Evolutionary conservation across 2,329 filamentous ascomycete species (phyloP).

Genomic region (Canariomyces notabilis): DNA sequence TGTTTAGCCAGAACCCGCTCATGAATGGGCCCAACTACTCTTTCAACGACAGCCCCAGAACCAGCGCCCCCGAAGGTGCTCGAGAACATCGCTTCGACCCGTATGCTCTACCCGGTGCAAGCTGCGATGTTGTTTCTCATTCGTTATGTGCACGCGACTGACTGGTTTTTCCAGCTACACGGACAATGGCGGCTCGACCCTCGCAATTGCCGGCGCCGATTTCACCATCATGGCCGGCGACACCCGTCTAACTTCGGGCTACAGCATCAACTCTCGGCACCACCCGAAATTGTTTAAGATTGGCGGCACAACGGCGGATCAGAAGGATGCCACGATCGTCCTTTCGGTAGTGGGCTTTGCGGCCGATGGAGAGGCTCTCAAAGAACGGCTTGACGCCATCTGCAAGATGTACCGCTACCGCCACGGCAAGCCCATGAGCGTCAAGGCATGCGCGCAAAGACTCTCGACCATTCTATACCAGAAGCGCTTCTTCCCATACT

Average conservation of each 20-base stretch:
- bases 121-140: too few species aligned
- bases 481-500: slow-evolving; percentile 99
- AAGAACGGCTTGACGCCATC: slow-evolving; percentile 87
- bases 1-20: slow-evolving; percentile 66
- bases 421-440: slow-evolving; percentile 92
- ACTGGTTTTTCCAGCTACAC: slow-evolving; percentile 63
- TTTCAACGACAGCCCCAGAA: slow-evolving; percentile 56
- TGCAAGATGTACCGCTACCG: slow-evolving; percentile 99
- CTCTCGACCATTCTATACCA: slow-evolving; percentile 92
- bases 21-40: slow-evolving; percentile 67
- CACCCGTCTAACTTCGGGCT: slow-evolving; percentile 90
- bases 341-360: slow-evolving; percentile 94
- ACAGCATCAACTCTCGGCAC: slow-evolving; percentile 98
- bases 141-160: not conserved
- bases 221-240: slow-evolving; percentile 97
- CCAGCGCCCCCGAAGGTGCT: slow-evolving; percentile 46
- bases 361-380: slow-evolving; percentile 87
- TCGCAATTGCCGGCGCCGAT: slow-evolving; percentile 88
- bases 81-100: slow-evolving; percentile 86
- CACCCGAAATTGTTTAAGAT: slow-evolving; percentile 96
- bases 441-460: slow-evolving; percentile 90
- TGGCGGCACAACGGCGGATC: slow-evolving; percentile 80
- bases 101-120: slow-evolving; percentile 55
- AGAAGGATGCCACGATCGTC: slow-evolving; percentile 79
- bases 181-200: slow-evolving; percentile 94